Percentiles rank a stretch among this genome's conserved stretches.
Evolutionary conservation across 2,329 filamentous ascomycete genomes (phyloP).

Genomic region (Scytalidium lignicola): DNA sequence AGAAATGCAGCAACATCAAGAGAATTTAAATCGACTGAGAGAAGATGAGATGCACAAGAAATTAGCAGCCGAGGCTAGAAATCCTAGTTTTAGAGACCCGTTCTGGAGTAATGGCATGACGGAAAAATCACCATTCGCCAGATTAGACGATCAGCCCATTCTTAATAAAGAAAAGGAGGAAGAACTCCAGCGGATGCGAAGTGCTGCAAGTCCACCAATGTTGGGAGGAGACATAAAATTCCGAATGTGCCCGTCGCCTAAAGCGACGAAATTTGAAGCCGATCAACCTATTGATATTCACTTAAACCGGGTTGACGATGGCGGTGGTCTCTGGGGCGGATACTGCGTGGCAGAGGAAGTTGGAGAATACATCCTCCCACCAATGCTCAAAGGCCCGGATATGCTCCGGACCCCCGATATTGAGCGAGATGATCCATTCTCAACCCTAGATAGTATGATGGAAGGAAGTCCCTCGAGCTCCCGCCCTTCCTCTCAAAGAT

Average conservation of each 20-base stretch:
- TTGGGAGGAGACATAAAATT: constrained; percentile 77
- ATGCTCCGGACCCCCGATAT: constrained; percentile 31
- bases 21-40: constrained; percentile 24
- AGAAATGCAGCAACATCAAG: constrained; percentile 30
- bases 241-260: constrained; percentile 75
- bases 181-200: constrained; percentile 47
- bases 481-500: constrained; percentile 6
- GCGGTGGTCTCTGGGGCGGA: constrained; percentile 71
- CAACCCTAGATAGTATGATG: constrained; percentile 15
- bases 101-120: constrained; percentile 31
- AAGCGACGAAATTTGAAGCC: constrained; percentile 77
- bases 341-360: constrained; percentile 48
- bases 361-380: constrained; percentile 29
- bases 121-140: constrained; percentile 11
- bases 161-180: constrained; percentile 23
- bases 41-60: constrained; percentile 28
- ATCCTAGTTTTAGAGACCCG: constrained; percentile 25
- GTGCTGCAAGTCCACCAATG: constrained; percentile 72
- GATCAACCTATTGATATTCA: constrained; percentile 57
- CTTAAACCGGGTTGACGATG: constrained; percentile 50
- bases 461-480: constrained; percentile 2
- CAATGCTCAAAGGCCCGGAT: constrained; percentile 20
- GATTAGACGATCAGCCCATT: constrained; percentile 8
- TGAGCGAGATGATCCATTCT: constrained; percentile 31
- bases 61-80: constrained; percentile 26